Conservation (phyloP, 2,329 filamentous ascomycete species). For the Pseudogymnoascus sp. region DNA sequence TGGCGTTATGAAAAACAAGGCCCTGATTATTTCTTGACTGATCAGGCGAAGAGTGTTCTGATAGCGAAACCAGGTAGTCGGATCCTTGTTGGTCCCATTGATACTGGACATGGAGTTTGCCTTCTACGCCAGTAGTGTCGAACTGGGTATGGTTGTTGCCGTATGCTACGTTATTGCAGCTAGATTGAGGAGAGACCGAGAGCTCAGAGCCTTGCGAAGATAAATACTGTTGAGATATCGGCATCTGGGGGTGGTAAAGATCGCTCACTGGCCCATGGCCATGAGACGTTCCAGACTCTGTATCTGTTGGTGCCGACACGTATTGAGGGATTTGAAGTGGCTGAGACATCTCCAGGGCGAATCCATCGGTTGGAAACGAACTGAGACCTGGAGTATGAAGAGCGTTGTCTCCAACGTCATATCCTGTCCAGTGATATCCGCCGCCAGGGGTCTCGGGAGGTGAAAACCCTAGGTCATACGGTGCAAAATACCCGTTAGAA, state of each 20-base stretch:
- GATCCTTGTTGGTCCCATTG: constrained; percentile 5
- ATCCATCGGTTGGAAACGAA: not conserved
- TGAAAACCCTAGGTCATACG: constrained; percentile 4
- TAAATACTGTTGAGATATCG: not conserved
- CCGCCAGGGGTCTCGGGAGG: constrained; percentile 11
- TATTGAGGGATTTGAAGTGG: constrained; percentile 9
- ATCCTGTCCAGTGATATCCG: constrained; percentile 6
- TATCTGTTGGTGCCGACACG: constrained; percentile 5
- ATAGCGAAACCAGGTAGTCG: not conserved
- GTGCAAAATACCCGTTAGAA: not conserved
- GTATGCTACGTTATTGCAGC: not conserved
- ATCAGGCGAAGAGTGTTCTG: not conserved
- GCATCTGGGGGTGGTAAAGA: constrained; percentile 4
- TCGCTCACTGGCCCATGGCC: not conserved
- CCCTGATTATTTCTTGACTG: not conserved
- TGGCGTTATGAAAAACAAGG: not conserved
- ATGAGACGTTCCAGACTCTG: not conserved
- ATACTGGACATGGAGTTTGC: constrained; percentile 3
- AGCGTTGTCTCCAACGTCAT: constrained; percentile 6
- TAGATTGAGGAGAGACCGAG: not conserved
- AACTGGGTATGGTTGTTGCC: not conserved
- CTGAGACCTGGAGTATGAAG: constrained; percentile 10
- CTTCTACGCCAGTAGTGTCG: not conserved
- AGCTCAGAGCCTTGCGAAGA: not conserved
- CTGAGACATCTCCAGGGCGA: constrained; percentile 7